Percentiles rank a stretch among this genome's conserved stretches.
phyloP scores from a whole-genome alignment of 768 basidiomycete genomes.

The Daedaleopsis sinensis region DNA sequence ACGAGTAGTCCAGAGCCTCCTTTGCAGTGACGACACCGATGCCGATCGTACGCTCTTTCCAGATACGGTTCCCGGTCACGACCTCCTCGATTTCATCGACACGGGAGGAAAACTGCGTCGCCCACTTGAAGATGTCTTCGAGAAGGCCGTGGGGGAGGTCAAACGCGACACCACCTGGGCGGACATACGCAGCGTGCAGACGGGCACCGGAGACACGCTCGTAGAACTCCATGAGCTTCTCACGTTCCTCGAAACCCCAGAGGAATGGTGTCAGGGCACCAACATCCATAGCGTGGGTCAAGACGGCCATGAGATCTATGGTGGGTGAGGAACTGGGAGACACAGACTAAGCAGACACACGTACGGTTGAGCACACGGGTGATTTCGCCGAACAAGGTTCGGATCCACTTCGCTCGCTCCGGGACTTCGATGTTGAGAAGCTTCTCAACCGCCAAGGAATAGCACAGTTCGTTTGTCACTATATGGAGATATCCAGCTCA shows the following conservation, averaged over 20 bases:
- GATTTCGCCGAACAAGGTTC: constrained; percentile 95
- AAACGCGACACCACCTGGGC: constrained; percentile 97
- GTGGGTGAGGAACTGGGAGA: background rate
- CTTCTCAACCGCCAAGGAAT: constrained; percentile 97
- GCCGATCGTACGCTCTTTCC: constrained; percentile 93
- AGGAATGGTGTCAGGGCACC: constrained; percentile 98
- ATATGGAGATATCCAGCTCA: background rate
- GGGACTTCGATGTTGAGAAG: constrained; percentile 96
- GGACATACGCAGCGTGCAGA: constrained; percentile 95
- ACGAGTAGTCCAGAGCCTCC: constrained; percentile 88
- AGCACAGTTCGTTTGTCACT: constrained; percentile 99
- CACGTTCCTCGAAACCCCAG: constrained; percentile 99
- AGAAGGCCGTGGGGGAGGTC: constrained; percentile 98
- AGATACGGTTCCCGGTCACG: constrained; percentile 95
- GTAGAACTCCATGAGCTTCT: constrained; percentile 99
- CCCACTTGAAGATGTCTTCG: constrained; percentile 98
- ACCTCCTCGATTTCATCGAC: constrained; percentile 99
- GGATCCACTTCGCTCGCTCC: constrained; percentile 97
- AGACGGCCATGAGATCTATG: constrained; percentile 91
- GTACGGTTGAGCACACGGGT: constrained; percentile 92
- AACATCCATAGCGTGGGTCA: constrained; percentile 96
- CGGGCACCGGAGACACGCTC: constrained; percentile 98
- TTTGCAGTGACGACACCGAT: constrained; percentile 91
- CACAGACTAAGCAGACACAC: constrained; percentile 10
- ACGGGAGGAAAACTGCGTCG: constrained; percentile 87